These are phyloP conservation scores for Diophrys appendiculata DNA, from an alignment of 73 alveolate species.

Conservation along the genomic window DNA sequence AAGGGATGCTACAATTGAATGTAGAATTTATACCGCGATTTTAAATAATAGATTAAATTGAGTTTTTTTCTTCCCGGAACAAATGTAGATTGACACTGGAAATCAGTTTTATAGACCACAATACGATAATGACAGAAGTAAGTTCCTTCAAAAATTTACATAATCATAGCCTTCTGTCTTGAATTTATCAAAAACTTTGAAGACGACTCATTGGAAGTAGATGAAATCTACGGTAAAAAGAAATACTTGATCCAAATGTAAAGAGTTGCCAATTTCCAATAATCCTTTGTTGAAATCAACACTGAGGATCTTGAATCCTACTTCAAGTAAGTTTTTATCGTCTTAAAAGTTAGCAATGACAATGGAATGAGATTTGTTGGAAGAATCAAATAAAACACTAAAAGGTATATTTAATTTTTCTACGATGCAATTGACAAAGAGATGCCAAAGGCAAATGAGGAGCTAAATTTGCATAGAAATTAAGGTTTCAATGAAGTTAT, in stretches of 20 bases:
- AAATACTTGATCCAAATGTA: constrained; percentile 57
- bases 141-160: neutral
- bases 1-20: too few relatives aligned
- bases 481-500: too few relatives aligned
- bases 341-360: constrained; percentile 22
- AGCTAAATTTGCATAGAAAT: too few relatives aligned
- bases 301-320: constrained; percentile 73
- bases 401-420: constrained; percentile 77
- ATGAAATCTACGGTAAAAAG: constrained; percentile 54
- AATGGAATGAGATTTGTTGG: constrained; percentile 67
- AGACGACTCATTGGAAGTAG: constrained; percentile 38
- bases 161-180: constrained; percentile 42
- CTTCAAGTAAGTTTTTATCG: constrained; percentile 44
- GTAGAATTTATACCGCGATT: too few relatives aligned
- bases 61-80: too few relatives aligned
- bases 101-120: constrained; percentile 29
- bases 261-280: constrained; percentile 76
- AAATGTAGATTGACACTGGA: too few relatives aligned
- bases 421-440: constrained; percentile 71
- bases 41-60: too few relatives aligned
- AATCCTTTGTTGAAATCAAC: constrained; percentile 62
- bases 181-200: constrained; percentile 43
- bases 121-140: constrained; percentile 24
- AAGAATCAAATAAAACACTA: constrained; percentile 78
- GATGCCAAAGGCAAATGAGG: constrained; percentile 62